phyloP scores from a whole-genome alignment of 768 basidiomycete species.

The Auriculariales sp. region DNA sequence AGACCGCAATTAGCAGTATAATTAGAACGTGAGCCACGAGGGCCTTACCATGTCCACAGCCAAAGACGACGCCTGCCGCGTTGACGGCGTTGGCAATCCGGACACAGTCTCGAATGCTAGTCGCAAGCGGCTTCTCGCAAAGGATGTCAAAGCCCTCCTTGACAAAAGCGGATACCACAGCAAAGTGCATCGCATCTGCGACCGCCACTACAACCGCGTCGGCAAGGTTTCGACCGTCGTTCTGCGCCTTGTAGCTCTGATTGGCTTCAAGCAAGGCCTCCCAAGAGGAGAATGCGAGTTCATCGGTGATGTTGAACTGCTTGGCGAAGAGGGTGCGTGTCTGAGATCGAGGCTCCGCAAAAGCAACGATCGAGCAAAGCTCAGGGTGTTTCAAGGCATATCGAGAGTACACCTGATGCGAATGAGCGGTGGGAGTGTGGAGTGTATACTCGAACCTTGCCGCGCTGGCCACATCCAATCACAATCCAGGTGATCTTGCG shows the following conservation, averaged over 20 bases:
- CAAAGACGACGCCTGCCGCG: slow-evolving; percentile 61
- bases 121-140: slow-evolving; percentile 91
- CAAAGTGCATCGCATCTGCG: slow-evolving; percentile 65
- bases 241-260: slow-evolving; percentile 43
- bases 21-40: background rate
- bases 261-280: slow-evolving; percentile 56
- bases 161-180: slow-evolving; percentile 61
- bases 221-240: slow-evolving; percentile 54
- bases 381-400: slow-evolving; percentile 49
- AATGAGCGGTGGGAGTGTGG: background rate
- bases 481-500: slow-evolving; percentile 69
- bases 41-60: slow-evolving; percentile 69
- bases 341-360: slow-evolving; percentile 67
- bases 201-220: slow-evolving; percentile 74
- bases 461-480: slow-evolving; percentile 75
- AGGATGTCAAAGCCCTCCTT: slow-evolving; percentile 77
- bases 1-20: background rate
- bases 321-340: slow-evolving; percentile 45
- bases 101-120: slow-evolving; percentile 53
- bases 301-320: slow-evolving; percentile 43
- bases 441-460: slow-evolving; percentile 41
- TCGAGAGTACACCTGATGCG: slow-evolving; percentile 48
- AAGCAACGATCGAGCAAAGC: slow-evolving; percentile 63
- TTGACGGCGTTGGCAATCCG: slow-evolving; percentile 60
- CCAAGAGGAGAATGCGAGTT: slow-evolving; percentile 60